These are phyloP conservation scores for Claviceps fusiformis DNA, from an alignment of 2,329 filamentous ascomycete species.

Conservation along the genomic window DNA sequence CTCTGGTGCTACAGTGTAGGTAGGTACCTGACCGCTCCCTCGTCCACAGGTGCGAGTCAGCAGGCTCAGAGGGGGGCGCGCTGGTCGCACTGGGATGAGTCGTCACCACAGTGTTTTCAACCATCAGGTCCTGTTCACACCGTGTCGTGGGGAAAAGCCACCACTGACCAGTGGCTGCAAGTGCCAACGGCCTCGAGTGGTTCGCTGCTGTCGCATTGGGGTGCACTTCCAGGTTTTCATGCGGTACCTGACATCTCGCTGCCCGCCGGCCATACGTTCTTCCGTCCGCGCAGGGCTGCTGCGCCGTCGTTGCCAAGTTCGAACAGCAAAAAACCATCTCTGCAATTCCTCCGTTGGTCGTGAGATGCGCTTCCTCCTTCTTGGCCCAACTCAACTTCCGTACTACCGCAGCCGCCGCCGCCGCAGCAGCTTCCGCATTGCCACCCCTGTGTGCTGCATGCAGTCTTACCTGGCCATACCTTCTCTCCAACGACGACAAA, in stretches of 20 bases:
- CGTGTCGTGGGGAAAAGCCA: no score
- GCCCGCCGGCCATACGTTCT: conserved; percentile 1
- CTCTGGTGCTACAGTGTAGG: no score
- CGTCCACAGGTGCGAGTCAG: not conserved
- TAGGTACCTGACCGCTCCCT: no score
- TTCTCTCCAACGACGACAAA: not conserved
- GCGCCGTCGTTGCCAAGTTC: not conserved
- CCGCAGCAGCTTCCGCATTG: not conserved
- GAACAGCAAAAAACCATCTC: conserved; percentile 1
- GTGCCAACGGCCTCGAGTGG: not conserved
- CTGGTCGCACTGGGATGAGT: no score
- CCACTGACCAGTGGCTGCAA: not conserved
- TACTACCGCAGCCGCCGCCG: not conserved
- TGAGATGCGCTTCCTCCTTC: not conserved
- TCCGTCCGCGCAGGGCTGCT: not conserved
- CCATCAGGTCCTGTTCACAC: no score
- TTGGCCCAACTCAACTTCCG: not conserved
- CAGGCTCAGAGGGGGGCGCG: no score
- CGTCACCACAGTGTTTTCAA: no score
- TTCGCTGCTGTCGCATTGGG: not conserved
- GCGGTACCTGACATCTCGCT: not conserved
- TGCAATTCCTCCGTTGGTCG: not conserved
- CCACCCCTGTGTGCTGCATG: not conserved
- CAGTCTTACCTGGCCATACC: not conserved
- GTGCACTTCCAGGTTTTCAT: no score